Conservation (phyloP, 176 grass and related monocot genomes). For the Musa beccarii region DNA sequence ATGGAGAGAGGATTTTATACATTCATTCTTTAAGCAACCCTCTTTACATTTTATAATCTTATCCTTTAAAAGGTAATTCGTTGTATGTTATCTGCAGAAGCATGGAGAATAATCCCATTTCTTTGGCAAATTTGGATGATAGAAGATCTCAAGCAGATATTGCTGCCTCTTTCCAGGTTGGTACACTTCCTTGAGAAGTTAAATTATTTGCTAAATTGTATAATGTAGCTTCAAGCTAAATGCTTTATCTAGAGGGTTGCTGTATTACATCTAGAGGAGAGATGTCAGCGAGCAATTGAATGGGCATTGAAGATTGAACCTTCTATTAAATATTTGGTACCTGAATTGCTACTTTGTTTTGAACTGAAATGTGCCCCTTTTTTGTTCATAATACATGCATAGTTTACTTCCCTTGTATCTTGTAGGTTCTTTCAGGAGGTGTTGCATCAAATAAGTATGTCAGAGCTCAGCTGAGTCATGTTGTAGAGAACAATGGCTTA, state of each 20-base stretch:
- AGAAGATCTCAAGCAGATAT: slow-evolving; percentile 62
- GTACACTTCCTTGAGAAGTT: not conserved
- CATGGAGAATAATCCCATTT: slow-evolving; percentile 47
- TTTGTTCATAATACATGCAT: not conserved
- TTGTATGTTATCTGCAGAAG: slow-evolving; percentile 31
- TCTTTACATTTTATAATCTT: not conserved
- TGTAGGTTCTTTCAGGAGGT: slow-evolving; percentile 92
- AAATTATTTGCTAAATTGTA: not conserved
- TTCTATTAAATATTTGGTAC: slow-evolving; percentile 89
- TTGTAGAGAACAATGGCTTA: slow-evolving; percentile 54
- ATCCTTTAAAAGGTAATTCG: not conserved
- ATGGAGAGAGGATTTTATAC: not conserved
- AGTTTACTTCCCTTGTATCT: not conserved
- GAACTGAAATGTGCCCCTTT: not conserved
- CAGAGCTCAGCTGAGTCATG: slow-evolving; percentile 49
- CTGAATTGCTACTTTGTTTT: slow-evolving; percentile 3
- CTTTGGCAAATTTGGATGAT: slow-evolving; percentile 48
- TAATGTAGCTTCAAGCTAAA: not conserved
- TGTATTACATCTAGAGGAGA: slow-evolving; percentile 98
- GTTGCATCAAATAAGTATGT: slow-evolving; percentile 92
- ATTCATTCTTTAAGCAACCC: not conserved
- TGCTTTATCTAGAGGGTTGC: slow-evolving; percentile 52
- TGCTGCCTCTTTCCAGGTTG: slow-evolving; percentile 98
- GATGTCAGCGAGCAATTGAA: slow-evolving; percentile 89
- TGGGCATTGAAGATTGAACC: slow-evolving; percentile 93